Percentiles rank a stretch among this genome's conserved stretches.
Evolutionary conservation across 371 early-diverging fungal species (phyloP).

Genomic region (Syncephalastrum monosporum): DNA sequence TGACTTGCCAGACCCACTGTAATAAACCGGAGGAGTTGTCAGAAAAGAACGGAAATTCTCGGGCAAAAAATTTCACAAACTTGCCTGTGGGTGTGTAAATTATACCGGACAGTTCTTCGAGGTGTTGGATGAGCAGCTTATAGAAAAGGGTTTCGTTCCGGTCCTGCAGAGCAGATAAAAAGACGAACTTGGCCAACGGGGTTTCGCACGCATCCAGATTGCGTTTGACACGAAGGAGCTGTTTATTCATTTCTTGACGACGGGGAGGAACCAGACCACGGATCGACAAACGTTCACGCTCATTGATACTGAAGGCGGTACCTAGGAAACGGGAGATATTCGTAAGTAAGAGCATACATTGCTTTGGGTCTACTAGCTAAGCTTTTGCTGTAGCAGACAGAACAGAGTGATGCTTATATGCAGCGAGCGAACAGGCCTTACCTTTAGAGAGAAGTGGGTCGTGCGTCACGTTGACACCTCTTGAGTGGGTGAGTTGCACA

Average conservation of each 20-base stretch:
- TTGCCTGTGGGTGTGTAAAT: constrained; percentile 47
- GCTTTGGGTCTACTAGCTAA: no score
- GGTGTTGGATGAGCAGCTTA: constrained; percentile 55
- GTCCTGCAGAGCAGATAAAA: constrained; percentile 48
- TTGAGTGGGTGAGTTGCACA: constrained; percentile 47
- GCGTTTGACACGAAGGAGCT: constrained; percentile 53
- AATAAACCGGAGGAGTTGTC: constrained; percentile 3
- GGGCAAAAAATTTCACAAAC: constrained; percentile 11
- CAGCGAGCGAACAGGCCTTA: constrained; percentile 4
- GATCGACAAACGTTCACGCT: constrained; percentile 61
- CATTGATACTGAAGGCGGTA: constrained; percentile 61
- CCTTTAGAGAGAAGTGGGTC: constrained; percentile 57
- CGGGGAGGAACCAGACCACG: constrained; percentile 65
- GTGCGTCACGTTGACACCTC: constrained; percentile 56
- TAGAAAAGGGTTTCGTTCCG: constrained; percentile 65
- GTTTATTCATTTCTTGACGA: constrained; percentile 61
- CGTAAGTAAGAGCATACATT: no score
- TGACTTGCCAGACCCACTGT: constrained; percentile 47
- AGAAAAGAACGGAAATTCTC: constrained; percentile 11
- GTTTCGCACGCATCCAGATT: constrained; percentile 55
- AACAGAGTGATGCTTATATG: no score
- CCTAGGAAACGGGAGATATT: constrained; percentile 19
- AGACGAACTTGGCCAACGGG: constrained; percentile 57
- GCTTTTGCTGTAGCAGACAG: no score
- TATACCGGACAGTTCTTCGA: constrained; percentile 46